These are phyloP conservation scores for Kernera saxatilis DNA, from an alignment of 345 rosid species.

Conservation along the genomic window DNA sequence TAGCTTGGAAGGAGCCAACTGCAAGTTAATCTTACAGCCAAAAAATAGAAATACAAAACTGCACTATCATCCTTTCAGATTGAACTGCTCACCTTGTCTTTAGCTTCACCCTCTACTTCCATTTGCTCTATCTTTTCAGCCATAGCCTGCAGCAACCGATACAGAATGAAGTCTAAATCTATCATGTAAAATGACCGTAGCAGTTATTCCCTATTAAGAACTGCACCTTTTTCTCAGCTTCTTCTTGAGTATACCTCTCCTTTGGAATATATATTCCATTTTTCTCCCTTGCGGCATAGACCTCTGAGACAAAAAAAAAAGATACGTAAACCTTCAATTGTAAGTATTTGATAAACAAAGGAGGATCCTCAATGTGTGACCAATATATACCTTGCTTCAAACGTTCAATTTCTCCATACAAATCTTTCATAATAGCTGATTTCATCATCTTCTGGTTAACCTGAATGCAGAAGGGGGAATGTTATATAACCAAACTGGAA, in stretches of 20 bases:
- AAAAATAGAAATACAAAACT: background rate
- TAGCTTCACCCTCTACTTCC: conserved; percentile 79
- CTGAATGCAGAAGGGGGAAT: conserved; percentile 37
- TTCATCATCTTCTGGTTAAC: conserved; percentile 99
- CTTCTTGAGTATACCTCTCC: conserved; percentile 88
- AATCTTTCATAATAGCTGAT: conserved; percentile 92
- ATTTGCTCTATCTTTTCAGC: conserved; percentile 91
- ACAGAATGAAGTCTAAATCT: conserved; percentile 15
- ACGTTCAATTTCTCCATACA: conserved; percentile 91
- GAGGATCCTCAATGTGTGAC: background rate
- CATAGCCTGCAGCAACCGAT: conserved; percentile 63
- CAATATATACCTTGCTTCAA: conserved; percentile 74
- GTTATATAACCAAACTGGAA: background rate
- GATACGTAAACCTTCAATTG: background rate
- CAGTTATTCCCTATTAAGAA: background rate
- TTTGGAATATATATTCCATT: conserved; percentile 95
- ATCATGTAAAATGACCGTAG: background rate
- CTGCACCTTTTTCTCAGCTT: conserved; percentile 90
- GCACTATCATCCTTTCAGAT: background rate
- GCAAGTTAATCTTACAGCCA: background rate
- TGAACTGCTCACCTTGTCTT: conserved; percentile 56
- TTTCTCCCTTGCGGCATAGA: conserved; percentile 95
- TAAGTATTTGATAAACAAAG: background rate
- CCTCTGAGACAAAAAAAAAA: conserved; percentile 51
- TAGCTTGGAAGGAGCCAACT: conserved; percentile 1